Conservation (phyloP, 179 eudicot genomes). For the Beta lomatogona region DNA sequence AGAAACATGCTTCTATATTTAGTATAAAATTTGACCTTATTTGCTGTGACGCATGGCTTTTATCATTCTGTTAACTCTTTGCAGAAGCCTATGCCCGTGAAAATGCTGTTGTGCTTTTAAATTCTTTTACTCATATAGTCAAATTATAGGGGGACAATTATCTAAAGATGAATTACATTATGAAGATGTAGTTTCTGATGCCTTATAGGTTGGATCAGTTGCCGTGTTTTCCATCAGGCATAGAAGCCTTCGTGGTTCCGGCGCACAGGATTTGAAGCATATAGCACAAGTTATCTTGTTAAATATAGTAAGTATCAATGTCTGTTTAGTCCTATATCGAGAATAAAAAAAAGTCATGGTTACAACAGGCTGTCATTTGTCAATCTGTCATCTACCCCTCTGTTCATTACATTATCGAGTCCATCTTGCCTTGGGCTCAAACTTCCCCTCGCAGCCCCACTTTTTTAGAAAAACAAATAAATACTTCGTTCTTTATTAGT, state of each 20-base stretch:
- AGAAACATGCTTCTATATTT: background rate
- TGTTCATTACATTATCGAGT: background rate
- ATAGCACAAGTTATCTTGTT: conserved; percentile 57
- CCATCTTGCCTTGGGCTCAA: background rate
- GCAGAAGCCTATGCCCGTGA: background rate
- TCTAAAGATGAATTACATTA: background rate
- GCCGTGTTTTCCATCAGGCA: conserved; percentile 76
- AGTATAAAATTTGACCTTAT: background rate
- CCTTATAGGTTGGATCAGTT: conserved; percentile 69
- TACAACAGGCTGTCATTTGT: background rate
- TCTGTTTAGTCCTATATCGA: background rate
- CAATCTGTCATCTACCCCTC: background rate
- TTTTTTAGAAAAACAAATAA: no score
- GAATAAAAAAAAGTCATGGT: background rate
- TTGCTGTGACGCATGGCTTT: background rate
- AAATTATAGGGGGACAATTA: background rate
- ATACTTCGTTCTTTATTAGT: no score
- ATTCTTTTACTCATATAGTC: background rate
- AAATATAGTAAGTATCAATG: conserved; percentile 57
- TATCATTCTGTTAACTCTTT: background rate
- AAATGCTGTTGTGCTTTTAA: background rate
- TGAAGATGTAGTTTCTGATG: conserved; percentile 8
- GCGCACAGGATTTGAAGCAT: conserved; percentile 54
- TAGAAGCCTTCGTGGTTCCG: conserved; percentile 51
- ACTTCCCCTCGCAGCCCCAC: background rate